Conservation (phyloP, 148 eudicot species). For the Diospyros lotus region DNA sequence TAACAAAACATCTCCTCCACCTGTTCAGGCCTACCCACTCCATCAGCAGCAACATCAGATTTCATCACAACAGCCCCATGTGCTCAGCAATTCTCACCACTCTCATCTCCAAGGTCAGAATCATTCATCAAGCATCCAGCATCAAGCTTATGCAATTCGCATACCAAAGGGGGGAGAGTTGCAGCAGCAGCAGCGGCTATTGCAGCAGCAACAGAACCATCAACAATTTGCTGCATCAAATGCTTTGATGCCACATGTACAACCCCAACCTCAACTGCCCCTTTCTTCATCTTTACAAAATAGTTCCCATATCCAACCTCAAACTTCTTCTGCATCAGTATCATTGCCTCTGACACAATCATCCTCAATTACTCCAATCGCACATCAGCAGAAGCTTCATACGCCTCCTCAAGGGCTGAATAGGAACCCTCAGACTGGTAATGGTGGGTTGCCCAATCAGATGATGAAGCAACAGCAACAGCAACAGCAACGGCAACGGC, state of each 20-base stretch:
- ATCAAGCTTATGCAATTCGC: constrained; percentile 61
- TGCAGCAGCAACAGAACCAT: constrained; percentile 26
- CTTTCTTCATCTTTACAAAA: constrained; percentile 51
- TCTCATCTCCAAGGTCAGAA: constrained; percentile 54
- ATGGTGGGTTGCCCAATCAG: constrained; percentile 45
- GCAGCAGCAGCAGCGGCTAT: constrained; percentile 49
- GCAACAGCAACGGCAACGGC: constrained; percentile 22
- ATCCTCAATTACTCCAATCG: constrained; percentile 40
- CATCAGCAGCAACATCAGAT: constrained; percentile 57
- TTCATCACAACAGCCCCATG: constrained; percentile 66
- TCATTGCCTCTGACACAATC: constrained; percentile 37
- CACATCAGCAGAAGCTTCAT: constrained; percentile 61
- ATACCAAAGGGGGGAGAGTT: constrained; percentile 66
- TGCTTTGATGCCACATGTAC: constrained; percentile 55
- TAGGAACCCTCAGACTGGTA: constrained; percentile 44
- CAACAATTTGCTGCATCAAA: constrained; percentile 55
- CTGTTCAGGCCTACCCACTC: constrained; percentile 49
- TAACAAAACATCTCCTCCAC: constrained; percentile 47
- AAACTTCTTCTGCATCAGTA: constrained; percentile 46
- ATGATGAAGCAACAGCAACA: constrained; percentile 58
- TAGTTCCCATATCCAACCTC: constrained; percentile 53
- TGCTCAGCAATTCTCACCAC: constrained; percentile 46
- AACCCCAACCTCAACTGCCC: constrained; percentile 49
- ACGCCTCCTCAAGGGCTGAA: constrained; percentile 46
- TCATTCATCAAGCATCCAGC: constrained; percentile 48